A percentile compares a stretch with the other conserved stretches of the same genome.
These are phyloP conservation scores for Curvularia sp. DNA, from an alignment of 2,329 filamentous ascomycete genomes.

Conservation along the genomic window DNA sequence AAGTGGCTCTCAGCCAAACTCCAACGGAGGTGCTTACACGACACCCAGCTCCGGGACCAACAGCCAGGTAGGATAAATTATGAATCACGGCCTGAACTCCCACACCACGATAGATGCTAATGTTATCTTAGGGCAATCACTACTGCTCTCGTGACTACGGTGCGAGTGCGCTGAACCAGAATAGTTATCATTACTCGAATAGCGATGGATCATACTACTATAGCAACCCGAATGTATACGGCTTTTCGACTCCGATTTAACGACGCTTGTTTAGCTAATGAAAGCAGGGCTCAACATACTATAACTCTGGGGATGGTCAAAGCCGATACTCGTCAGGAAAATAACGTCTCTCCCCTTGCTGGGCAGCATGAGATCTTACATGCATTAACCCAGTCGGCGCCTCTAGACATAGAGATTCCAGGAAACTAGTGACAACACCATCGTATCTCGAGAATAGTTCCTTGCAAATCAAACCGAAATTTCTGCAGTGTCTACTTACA, in stretches of 20 bases:
- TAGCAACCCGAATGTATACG: neutral
- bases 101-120: too few species aligned
- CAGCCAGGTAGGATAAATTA: too few species aligned
- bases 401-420: neutral
- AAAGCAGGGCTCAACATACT: conserved; percentile 3
- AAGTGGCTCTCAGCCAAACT: too few species aligned
- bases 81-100: too few species aligned
- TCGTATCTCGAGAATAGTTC: neutral
- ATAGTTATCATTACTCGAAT: too few species aligned
- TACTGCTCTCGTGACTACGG: too few species aligned
- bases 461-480: neutral
- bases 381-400: neutral
- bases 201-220: too few species aligned
- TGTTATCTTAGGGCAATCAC: too few species aligned
- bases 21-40: too few species aligned
- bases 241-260: conserved; percentile 1
- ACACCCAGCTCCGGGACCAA: too few species aligned
- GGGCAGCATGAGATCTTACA: neutral
- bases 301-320: conserved; percentile 4
- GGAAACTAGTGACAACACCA: neutral
- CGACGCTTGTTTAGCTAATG: conserved; percentile 1
- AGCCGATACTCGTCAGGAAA: conserved; percentile 3
- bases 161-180: too few species aligned
- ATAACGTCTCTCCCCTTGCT: neutral
- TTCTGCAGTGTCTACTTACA: neutral